A percentile compares a stretch with the other conserved stretches of the same genome.
These are phyloP conservation scores for Conticribra weissflogii DNA, from an alignment of 108 stramenopile species.

Conservation along the genomic window DNA sequence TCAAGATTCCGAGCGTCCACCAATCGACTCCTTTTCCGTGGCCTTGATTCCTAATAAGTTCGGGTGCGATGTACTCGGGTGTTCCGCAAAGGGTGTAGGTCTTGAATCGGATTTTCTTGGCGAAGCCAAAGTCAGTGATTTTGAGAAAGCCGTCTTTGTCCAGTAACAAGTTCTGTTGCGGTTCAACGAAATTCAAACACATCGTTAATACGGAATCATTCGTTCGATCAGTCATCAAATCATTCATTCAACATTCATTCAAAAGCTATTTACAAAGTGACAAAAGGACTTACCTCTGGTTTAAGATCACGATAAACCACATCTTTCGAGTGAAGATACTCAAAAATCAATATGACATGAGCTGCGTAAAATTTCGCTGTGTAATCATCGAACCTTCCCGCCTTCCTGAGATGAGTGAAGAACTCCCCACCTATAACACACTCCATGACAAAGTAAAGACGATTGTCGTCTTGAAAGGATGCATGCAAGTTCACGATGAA, in stretches of 20 bases:
- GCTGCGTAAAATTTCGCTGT: conserved; percentile 73
- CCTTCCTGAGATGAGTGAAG: conserved; percentile 60
- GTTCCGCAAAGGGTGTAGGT: conserved; percentile 97
- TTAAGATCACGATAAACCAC: conserved; percentile 95
- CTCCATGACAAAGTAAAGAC: conserved; percentile 82
- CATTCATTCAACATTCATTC: background rate
- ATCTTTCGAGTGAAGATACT: conserved; percentile 86
- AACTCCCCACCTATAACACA: conserved; percentile 87
- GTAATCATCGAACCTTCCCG: conserved; percentile 48
- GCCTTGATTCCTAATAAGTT: conserved; percentile 90
- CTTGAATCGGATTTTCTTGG: conserved; percentile 71
- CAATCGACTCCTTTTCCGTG: conserved; percentile 94
- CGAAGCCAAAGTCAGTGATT: conserved; percentile 69
- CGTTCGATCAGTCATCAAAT: background rate
- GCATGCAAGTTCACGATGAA: conserved; percentile 74
- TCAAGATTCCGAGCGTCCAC: conserved; percentile 90
- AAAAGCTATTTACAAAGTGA: background rate
- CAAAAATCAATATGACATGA: conserved; percentile 86
- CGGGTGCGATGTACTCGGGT: conserved; percentile 93
- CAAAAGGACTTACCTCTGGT: conserved; percentile 54
- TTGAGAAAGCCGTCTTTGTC: conserved; percentile 80
- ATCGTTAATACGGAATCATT: background rate
- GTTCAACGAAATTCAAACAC: no score
- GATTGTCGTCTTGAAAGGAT: conserved; percentile 64
- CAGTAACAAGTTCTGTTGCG: conserved; percentile 73